These are phyloP conservation scores for Rosellinia necatrix DNA, from an alignment of 2,329 filamentous ascomycete species.

Conservation along the genomic window DNA sequence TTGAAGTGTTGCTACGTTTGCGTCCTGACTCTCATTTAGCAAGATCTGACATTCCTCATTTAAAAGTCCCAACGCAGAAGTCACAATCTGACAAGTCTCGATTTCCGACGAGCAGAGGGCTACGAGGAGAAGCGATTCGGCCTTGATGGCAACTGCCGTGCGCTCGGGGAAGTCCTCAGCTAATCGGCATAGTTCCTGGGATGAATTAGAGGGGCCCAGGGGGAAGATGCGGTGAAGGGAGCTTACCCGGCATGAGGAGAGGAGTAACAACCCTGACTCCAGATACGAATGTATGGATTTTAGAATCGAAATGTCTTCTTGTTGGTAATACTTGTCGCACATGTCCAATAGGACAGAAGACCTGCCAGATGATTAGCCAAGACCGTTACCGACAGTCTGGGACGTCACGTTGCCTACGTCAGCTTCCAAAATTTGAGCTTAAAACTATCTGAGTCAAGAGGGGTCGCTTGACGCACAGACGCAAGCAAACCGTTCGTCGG, in stretches of 20 bases:
- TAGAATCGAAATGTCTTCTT: conserved; percentile 50
- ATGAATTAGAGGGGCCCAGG: conserved; percentile 17
- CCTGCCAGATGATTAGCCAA: conserved; percentile 37
- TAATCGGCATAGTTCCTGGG: conserved; percentile 59
- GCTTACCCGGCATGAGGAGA: conserved; percentile 55
- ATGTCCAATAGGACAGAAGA: conserved; percentile 53
- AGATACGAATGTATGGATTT: conserved; percentile 60
- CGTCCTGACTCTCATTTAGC: conserved; percentile 54
- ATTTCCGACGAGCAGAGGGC: conserved; percentile 69
- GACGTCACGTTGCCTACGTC: conserved; percentile 47
- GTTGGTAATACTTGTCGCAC: conserved; percentile 53
- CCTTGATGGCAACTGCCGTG: conserved; percentile 55
- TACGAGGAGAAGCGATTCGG: conserved; percentile 67
- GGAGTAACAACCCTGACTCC: conserved; percentile 56
- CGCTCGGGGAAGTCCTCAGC: conserved; percentile 61
- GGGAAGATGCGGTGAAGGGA: not conserved
- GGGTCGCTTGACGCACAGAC: conserved; percentile 44
- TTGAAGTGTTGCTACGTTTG: conserved; percentile 56
- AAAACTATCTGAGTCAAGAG: conserved; percentile 45
- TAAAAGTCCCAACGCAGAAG: conserved; percentile 63
- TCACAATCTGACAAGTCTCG: conserved; percentile 67
- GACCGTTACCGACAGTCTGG: conserved; percentile 21
- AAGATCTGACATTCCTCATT: conserved; percentile 65
- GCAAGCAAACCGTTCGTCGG: conserved; percentile 44
- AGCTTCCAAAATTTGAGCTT: conserved; percentile 56